Conservation (phyloP, 2,329 filamentous ascomycete species). For the Xylaria sp. region DNA sequence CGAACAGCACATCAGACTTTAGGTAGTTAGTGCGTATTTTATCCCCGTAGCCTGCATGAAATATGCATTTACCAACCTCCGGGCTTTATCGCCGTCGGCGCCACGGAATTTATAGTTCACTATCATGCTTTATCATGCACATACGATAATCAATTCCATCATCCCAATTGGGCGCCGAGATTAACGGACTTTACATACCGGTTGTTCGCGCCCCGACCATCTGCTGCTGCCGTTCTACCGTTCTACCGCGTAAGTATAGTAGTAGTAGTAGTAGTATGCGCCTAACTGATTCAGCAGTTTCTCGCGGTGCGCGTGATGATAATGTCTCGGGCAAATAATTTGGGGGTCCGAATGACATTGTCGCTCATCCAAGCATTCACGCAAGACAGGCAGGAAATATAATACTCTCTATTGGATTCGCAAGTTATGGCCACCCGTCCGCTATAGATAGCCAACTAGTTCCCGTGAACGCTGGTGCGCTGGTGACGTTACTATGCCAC, state of each 20-base stretch:
- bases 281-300: background rate
- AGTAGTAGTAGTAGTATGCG: too few species aligned
- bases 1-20: background rate
- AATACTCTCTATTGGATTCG: background rate
- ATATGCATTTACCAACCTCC: background rate
- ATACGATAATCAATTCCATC: background rate
- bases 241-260: too few species aligned
- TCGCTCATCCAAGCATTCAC: background rate
- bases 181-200: background rate
- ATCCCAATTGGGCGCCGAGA: background rate
- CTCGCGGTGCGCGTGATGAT: background rate
- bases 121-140: background rate
- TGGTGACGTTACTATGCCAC: background rate
- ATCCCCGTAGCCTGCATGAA: background rate
- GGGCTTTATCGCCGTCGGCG: background rate
- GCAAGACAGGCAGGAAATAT: background rate
- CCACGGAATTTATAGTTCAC: background rate
- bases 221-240: too few species aligned
- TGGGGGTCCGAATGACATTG: background rate
- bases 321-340: background rate
- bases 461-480: background rate
- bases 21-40: too few species aligned
- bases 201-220: background rate
- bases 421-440: background rate
- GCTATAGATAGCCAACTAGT: background rate